A percentile compares a stretch with the other conserved stretches of the same genome.
phyloP scores from a whole-genome alignment of 768 basidiomycete species.

The Postia placenta region DNA sequence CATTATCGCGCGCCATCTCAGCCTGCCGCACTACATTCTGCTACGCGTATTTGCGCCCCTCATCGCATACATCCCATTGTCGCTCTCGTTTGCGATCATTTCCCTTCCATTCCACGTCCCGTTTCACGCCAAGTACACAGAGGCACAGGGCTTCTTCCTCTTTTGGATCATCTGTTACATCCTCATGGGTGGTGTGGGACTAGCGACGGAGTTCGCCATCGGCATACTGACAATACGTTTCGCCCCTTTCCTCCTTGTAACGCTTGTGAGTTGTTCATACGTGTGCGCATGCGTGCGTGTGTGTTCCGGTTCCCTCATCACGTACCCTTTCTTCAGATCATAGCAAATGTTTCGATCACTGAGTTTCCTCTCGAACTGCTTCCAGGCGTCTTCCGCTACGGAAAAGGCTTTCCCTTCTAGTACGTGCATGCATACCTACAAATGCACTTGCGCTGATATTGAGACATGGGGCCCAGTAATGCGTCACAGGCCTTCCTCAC shows the following conservation, averaged over 20 bases:
- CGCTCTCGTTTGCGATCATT: neutral
- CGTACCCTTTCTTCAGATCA: no score
- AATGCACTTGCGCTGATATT: neutral
- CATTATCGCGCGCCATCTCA: neutral
- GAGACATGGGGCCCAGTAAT: neutral
- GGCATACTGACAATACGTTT: neutral
- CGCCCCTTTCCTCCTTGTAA: neutral
- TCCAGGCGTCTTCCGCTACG: no score
- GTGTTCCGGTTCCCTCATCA: no score
- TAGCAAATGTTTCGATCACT: no score
- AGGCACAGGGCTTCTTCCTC: neutral
- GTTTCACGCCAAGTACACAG: neutral
- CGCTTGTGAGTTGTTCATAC: neutral
- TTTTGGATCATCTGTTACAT: neutral
- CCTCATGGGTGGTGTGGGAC: neutral
- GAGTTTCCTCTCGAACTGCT: no score
- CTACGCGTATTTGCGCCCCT: neutral
- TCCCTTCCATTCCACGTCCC: neutral
- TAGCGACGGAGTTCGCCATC: neutral
- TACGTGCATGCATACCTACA: no score
- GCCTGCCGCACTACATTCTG: neutral
- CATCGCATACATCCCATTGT: neutral
- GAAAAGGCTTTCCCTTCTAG: no score
- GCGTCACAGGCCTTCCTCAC: neutral
- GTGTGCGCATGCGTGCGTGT: no score